Percentiles rank a stretch among this genome's conserved stretches.
Evolutionary conservation across 371 early-diverging fungal species (phyloP).

Genomic region (Sporodiniella umbellata): DNA sequence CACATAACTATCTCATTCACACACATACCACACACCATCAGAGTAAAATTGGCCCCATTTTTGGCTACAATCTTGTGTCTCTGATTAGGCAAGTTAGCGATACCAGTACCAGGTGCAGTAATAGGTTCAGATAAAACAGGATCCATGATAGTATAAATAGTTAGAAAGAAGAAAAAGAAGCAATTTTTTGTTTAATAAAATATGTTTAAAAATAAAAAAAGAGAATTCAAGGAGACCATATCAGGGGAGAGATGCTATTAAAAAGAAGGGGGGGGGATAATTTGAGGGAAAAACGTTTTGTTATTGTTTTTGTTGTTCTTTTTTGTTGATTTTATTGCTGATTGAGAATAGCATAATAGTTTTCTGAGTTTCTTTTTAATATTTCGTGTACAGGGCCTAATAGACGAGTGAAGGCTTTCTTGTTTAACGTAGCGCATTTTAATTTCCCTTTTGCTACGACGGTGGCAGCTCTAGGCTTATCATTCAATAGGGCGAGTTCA

Average conservation of each 20-base stretch:
- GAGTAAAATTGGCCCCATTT: constrained; percentile 90
- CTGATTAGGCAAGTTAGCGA: constrained; percentile 98
- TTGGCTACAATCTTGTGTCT: constrained; percentile 94
- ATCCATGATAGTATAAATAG: not conserved
- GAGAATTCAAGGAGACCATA: not conserved
- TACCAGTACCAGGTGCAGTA: constrained; percentile 80
- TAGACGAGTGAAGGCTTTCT: constrained; percentile 89
- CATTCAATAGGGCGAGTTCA: constrained; percentile 90
- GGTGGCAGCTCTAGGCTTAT: constrained; percentile 91
- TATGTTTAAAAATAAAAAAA: not conserved
- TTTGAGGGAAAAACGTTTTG: not conserved
- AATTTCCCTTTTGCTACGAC: constrained; percentile 82
- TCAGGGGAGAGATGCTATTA: not conserved
- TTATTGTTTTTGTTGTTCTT: no score
- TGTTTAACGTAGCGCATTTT: constrained; percentile 90
- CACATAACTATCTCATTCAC: no score
- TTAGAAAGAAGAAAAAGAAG: constrained; percentile 1
- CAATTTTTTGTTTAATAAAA: not conserved
- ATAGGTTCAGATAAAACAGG: constrained; percentile 38
- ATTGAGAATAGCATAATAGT: constrained; percentile 56
- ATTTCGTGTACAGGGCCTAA: constrained; percentile 88
- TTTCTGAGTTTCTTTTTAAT: constrained; percentile 84
- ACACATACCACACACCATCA: constrained; percentile 96
- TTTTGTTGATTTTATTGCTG: not conserved
- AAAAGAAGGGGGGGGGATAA: constrained; percentile 1